Evolutionary conservation across 2,329 filamentous ascomycete species (phyloP).

Genomic region (Nigrospora osmanthi): DNA sequence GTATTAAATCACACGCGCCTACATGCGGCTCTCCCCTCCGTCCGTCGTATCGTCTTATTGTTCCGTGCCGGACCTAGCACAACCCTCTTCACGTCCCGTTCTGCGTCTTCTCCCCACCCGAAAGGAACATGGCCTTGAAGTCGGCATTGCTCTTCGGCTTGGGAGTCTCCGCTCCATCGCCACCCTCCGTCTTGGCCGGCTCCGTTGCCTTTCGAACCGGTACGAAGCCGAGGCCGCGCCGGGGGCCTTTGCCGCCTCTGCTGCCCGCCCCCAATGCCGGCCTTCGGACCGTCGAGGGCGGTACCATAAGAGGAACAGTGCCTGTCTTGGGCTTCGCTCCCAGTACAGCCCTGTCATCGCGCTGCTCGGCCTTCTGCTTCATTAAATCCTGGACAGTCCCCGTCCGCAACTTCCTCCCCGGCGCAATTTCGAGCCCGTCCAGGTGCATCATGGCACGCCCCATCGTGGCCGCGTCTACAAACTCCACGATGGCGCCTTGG

Average conservation of each 20-base stretch:
- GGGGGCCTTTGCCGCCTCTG: slow-evolving; percentile 21
- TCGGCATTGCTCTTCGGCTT: slow-evolving; percentile 46
- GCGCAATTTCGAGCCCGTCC: slow-evolving; percentile 45
- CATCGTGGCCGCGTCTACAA: slow-evolving; percentile 58
- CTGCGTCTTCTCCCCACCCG: slow-evolving; percentile 8
- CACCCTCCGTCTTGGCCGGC: slow-evolving; percentile 7
- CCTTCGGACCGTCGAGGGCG: slow-evolving; percentile 32
- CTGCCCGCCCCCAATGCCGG: slow-evolving; percentile 25
- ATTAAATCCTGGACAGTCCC: slow-evolving; percentile 49
- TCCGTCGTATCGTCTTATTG: too few species aligned
- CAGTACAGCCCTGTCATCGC: slow-evolving; percentile 4
- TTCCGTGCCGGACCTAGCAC: not conserved
- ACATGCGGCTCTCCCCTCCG: too few species aligned
- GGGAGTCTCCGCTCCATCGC: slow-evolving; percentile 10
- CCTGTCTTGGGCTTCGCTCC: slow-evolving; percentile 17
- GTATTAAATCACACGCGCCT: too few species aligned
- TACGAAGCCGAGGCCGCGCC: slow-evolving; percentile 35
- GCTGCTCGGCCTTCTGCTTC: slow-evolving; percentile 36
- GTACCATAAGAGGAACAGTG: slow-evolving; percentile 34
- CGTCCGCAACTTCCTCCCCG: slow-evolving; percentile 42
- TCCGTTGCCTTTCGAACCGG: slow-evolving; percentile 13
- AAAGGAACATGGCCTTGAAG: slow-evolving; percentile 46
- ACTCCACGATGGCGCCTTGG: slow-evolving; percentile 81
- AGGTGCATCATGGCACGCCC: slow-evolving; percentile 62
- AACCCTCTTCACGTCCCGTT: not conserved